Evolutionary conservation across 2,329 filamentous ascomycete species (phyloP), one percentile per base, ranked within the genome.

Genomic region (Thielaviopsis ethacetica): DNA sequence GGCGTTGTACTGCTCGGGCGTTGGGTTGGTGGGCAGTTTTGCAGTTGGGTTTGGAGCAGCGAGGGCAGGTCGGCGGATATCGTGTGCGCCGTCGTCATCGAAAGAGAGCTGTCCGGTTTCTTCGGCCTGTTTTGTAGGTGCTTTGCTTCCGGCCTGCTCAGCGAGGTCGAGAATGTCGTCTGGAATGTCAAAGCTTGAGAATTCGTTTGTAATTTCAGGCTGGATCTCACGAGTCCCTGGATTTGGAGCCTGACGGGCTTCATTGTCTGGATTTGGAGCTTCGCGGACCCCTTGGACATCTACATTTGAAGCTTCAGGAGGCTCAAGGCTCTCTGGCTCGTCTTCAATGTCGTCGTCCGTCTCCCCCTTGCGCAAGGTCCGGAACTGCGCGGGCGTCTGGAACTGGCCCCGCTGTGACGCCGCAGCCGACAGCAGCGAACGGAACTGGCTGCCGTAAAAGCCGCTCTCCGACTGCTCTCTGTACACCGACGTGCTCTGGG

Each of bases 1-100:
- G 10, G 88, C 86, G 67, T 97, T 98, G 70, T 97, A 90, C 67
- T 96, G 87, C 70, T 98, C 91, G 0, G 93, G 87, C 0, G 89
- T 95, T 73, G 93, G 71, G 0, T 86, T 90, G 70, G 91, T 71
- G 0, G 67, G 63, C 2, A 63, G 59, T 19, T 65, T 63, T 1
- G 58, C 50, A 3, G 44, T 55, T 0, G 59, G 27, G 1, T 60
- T 57, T 19, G 44, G 12, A 9, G 47, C 41, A 7, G 51, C 22
- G 21, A 44, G 4, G 5, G 38, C 38, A 15, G 17, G 38, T n/a
- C 17, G 12, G 15, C 15, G 38, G 38, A n/a, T 44, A 17, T 44
- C 10, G 2, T 44, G 38, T n/a, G 4, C 17, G 7, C 30, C 6
- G 24, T 34, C 30, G 5, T 34, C 4, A 9, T 34, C 30, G 30